Conservation (phyloP, 441 rosid genomes). For the Gossypium davidsonii region DNA sequence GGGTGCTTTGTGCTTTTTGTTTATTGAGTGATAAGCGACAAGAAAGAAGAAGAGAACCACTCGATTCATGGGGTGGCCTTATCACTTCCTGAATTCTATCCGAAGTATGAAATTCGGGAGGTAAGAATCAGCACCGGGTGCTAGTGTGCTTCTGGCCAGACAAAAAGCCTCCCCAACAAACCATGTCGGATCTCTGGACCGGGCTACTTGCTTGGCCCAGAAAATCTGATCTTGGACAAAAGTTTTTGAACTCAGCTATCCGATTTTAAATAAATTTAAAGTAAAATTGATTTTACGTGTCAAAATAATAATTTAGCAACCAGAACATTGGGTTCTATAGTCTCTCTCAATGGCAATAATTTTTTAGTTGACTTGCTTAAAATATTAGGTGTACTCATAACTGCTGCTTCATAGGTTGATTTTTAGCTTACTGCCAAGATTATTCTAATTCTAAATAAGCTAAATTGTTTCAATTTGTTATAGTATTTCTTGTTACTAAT, state of each 20-base stretch:
- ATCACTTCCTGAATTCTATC: neutral
- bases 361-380: too few relatives aligned
- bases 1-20: neutral
- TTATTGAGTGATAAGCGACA: neutral
- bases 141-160: neutral
- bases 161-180: neutral
- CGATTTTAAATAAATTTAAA: too few relatives aligned
- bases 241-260: neutral
- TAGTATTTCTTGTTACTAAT: too few relatives aligned
- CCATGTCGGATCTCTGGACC: neutral
- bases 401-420: too few relatives aligned
- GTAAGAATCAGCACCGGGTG: neutral
- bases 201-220: neutral
- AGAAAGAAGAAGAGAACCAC: slow-evolving; percentile 8
- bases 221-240: neutral
- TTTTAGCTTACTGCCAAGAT: too few relatives aligned
- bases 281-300: too few relatives aligned
- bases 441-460: too few relatives aligned
- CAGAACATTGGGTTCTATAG: too few relatives aligned
- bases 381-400: too few relatives aligned
- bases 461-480: too few relatives aligned
- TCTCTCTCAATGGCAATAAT: too few relatives aligned
- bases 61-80: slow-evolving; percentile 1
- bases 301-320: too few relatives aligned
- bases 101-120: neutral